phyloP scores from a whole-genome alignment of 163 green algal species.

The Chloromonas sp. region DNA sequence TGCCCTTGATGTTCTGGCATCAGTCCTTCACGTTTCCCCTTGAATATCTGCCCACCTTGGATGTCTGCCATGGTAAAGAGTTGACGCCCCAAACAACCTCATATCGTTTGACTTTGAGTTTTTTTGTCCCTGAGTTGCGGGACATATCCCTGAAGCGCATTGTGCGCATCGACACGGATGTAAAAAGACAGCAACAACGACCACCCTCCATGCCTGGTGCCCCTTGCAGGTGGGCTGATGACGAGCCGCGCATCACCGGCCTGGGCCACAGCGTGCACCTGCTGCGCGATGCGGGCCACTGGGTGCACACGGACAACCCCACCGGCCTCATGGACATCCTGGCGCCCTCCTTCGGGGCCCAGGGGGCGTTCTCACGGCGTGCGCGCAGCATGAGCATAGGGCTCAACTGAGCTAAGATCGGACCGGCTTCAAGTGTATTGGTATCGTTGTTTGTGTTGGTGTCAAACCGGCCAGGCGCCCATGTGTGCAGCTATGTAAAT shows the following conservation, averaged over 20 bases:
- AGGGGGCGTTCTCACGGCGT: not conserved
- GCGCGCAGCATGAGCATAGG: not conserved
- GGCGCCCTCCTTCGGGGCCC: not conserved
- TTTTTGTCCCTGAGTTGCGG: not conserved
- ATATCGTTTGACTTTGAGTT: not conserved
- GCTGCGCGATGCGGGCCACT: conserved; percentile 41
- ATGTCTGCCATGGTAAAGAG: no score
- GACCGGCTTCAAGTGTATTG: not conserved
- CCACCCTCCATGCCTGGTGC: not conserved
- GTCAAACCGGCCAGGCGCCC: not conserved
- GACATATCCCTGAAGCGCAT: not conserved
- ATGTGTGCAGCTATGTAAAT: not conserved
- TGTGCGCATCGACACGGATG: not conserved
- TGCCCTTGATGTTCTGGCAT: no score
- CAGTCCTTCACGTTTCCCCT: no score
- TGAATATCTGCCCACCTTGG: no score
- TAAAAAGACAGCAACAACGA: not conserved
- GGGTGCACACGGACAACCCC: conserved; percentile 86
- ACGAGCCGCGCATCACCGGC: conserved; percentile 54
- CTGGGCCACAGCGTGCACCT: conserved; percentile 79
- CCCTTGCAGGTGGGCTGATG: conserved; percentile 64
- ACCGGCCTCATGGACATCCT: conserved; percentile 68
- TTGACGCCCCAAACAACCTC: not conserved
- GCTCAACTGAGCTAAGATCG: not conserved
- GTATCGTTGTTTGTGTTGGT: not conserved